Evolutionary conservation across 768 basidiomycete genomes (phyloP).

Genomic region (Sarcomyxa edulis): DNA sequence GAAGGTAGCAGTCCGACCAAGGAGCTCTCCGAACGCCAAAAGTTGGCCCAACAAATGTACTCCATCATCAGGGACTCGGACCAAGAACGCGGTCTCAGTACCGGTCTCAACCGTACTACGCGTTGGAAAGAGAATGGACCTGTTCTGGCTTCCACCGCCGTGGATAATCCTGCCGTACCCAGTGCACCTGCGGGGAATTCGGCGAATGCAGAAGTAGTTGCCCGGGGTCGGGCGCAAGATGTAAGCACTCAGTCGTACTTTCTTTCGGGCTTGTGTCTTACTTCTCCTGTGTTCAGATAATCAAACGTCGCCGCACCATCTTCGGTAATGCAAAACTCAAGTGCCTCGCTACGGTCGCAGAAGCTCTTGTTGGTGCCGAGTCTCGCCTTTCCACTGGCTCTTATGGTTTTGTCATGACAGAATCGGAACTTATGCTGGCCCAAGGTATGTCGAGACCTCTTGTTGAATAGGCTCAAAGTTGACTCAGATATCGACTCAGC

Average conservation of each 20-base stretch:
- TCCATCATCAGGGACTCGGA: slow-evolving; percentile 6
- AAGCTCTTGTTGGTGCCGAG: slow-evolving; percentile 6
- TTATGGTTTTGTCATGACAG: slow-evolving; percentile 7
- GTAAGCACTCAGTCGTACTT: slow-evolving; percentile 1
- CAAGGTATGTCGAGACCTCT: slow-evolving; percentile 6
- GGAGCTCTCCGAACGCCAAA: slow-evolving; percentile 3
- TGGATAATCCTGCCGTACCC: too few species aligned
- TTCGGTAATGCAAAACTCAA: slow-evolving; percentile 5
- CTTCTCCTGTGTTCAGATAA: slow-evolving; percentile 5
- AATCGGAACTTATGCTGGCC: slow-evolving; percentile 5
- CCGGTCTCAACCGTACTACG: slow-evolving; percentile 4
- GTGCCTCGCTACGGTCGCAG: slow-evolving; percentile 2
- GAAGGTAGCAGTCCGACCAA: background rate
- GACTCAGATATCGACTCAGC: slow-evolving; percentile 1
- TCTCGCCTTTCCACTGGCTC: slow-evolving; percentile 7
- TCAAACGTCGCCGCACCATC: slow-evolving; percentile 6
- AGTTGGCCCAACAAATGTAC: slow-evolving; percentile 5
- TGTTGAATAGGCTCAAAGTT: background rate
- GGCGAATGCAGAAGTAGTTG: slow-evolving; percentile 14
- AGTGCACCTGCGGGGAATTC: slow-evolving; percentile 12
- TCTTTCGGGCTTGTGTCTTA: background rate
- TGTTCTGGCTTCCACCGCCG: too few species aligned
- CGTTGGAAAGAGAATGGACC: slow-evolving; percentile 8
- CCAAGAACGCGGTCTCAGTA: slow-evolving; percentile 4
- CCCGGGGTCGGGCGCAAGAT: slow-evolving; percentile 6